Evolutionary conservation across 805 yeast species (phyloP).

Genomic region (Phaffomyces opuntiae): DNA sequence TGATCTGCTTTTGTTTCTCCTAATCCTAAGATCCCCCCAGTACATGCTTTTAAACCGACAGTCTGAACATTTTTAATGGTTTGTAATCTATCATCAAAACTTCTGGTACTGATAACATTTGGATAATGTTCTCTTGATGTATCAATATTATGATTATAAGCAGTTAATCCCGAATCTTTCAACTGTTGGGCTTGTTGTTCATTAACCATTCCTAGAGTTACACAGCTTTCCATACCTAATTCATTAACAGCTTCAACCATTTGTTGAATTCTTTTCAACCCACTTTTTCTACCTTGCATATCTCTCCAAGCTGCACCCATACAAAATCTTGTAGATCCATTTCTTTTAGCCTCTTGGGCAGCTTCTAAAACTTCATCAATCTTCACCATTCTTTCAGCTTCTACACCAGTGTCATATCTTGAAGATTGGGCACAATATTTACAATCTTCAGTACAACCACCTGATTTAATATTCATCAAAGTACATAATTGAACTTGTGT

Average conservation of each 20-base stretch:
- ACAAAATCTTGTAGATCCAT: conserved; percentile 74
- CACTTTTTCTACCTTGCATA: conserved; percentile 70
- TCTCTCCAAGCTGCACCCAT: conserved; percentile 90
- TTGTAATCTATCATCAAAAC: conserved; percentile 62
- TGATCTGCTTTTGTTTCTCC: conserved; percentile 73
- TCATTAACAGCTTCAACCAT: conserved; percentile 62
- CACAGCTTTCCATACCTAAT: conserved; percentile 70
- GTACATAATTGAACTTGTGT: conserved; percentile 70
- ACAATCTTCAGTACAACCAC: conserved; percentile 81
- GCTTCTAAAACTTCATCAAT: conserved; percentile 57
- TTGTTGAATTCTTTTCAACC: conserved; percentile 50
- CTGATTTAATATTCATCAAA: conserved; percentile 65
- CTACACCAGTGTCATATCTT: conserved; percentile 61
- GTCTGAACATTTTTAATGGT: conserved; percentile 59
- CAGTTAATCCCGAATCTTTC: conserved; percentile 68
- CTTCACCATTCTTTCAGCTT: conserved; percentile 57
- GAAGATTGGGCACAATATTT: conserved; percentile 75
- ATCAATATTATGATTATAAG: conserved; percentile 76
- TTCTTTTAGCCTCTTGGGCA: conserved; percentile 57
- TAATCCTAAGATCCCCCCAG: conserved; percentile 75
- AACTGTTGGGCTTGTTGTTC: conserved; percentile 54
- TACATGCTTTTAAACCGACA: conserved; percentile 62
- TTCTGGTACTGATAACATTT: conserved; percentile 61
- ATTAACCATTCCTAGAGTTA: conserved; percentile 72
- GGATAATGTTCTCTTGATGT: conserved; percentile 75